Conservation (phyloP, 2,329 filamentous ascomycete genomes). For the Phyllosticta citriasiana region DNA sequence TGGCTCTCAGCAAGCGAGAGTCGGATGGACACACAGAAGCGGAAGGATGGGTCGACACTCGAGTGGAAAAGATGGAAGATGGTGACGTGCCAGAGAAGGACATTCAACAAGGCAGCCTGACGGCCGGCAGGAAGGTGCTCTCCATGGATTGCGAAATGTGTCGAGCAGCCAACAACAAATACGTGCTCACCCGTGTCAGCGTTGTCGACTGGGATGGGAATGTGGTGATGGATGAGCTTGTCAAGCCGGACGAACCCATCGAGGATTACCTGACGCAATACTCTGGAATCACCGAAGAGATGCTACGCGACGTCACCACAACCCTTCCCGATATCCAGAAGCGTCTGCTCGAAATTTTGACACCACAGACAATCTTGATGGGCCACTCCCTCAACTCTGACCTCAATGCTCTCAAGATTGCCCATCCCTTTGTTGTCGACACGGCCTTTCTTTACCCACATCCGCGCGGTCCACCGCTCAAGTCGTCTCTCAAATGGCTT, state of each 20-base stretch:
- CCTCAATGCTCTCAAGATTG: constrained; percentile 71
- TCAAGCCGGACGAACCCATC: constrained; percentile 82
- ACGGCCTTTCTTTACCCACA: constrained; percentile 86
- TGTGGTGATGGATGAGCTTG: constrained; percentile 76
- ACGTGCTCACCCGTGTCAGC: constrained; percentile 81
- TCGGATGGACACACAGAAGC: constrained; percentile 37
- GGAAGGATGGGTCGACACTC: constrained; percentile 75
- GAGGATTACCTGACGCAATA: constrained; percentile 80
- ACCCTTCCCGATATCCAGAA: constrained; percentile 73
- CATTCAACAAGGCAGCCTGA: constrained; percentile 72
- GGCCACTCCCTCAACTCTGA: constrained; percentile 79
- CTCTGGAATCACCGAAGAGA: constrained; percentile 83
- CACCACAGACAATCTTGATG: constrained; percentile 61
- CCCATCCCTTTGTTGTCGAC: constrained; percentile 89
- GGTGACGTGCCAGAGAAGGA: constrained; percentile 58
- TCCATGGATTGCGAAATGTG: constrained; percentile 98
- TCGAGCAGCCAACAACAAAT: constrained; percentile 67
- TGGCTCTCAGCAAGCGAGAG: constrained; percentile 45
- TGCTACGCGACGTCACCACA: constrained; percentile 75
- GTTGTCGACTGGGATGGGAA: constrained; percentile 77
- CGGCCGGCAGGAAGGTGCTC: constrained; percentile 67
- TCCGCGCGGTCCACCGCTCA: constrained; percentile 77
- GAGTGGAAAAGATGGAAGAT: constrained; percentile 55
- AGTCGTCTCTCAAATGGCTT: constrained; percentile 83
- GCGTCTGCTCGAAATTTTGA: constrained; percentile 62